Conservation (phyloP, 1,139 yeast species). For the Nakaseomyces sp. region DNA sequence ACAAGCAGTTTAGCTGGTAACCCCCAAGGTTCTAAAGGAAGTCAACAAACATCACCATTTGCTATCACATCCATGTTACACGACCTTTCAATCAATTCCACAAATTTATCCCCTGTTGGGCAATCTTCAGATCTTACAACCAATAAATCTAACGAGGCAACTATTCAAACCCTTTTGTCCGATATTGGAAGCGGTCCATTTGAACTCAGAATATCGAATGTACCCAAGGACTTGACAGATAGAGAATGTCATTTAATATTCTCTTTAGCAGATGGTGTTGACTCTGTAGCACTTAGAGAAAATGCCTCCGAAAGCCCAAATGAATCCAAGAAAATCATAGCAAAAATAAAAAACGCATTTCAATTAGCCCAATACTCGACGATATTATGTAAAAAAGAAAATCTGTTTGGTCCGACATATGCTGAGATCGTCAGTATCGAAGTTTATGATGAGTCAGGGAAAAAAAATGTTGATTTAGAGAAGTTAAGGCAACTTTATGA, state of each 20-base stretch:
- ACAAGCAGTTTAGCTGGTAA: not conserved
- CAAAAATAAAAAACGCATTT: conserved; percentile 54
- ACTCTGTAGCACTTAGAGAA: conserved; percentile 48
- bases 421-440: conserved; percentile 45
- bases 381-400: conserved; percentile 51
- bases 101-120: not conserved
- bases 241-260: conserved; percentile 76
- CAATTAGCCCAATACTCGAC: conserved; percentile 68
- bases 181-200: conserved; percentile 5
- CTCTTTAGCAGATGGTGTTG: conserved; percentile 69
- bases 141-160: not conserved
- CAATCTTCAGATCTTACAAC: not conserved
- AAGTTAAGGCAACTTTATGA: conserved; percentile 8
- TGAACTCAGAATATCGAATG: conserved; percentile 37
- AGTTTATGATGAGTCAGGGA: conserved; percentile 34
- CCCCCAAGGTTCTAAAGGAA: not conserved
- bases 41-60: conserved; percentile 4
- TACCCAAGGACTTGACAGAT: conserved; percentile 63
- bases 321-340: conserved; percentile 34
- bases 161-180: not conserved
- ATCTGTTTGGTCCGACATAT: conserved; percentile 53
- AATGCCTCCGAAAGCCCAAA: conserved; percentile 14
- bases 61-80: conserved; percentile 4
- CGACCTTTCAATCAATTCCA: conserved; percentile 1
- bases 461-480: conserved; percentile 24